These are phyloP conservation scores for Fusarium humuli DNA, from an alignment of 2,329 filamentous ascomycete species.

Conservation along the genomic window DNA sequence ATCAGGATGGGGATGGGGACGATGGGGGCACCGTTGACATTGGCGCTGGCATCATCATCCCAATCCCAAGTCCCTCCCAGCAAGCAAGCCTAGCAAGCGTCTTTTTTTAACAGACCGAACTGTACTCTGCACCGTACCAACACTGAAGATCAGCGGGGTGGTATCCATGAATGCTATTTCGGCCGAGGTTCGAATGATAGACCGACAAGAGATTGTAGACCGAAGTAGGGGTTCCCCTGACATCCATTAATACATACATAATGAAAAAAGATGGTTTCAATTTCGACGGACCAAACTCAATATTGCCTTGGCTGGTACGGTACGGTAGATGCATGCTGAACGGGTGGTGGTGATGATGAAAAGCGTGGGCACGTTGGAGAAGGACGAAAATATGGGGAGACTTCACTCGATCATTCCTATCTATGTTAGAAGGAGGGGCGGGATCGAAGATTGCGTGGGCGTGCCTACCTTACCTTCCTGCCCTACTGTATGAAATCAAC, in stretches of 20 bases:
- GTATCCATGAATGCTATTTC: conserved; percentile 33
- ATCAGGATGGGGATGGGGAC: conserved; percentile 21
- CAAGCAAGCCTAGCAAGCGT: conserved; percentile 28
- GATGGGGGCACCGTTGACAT: conserved; percentile 40
- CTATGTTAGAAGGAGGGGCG: conserved; percentile 38
- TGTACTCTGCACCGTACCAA: conserved; percentile 20
- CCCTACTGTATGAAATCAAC: conserved; percentile 21
- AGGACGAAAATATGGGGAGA: conserved; percentile 41
- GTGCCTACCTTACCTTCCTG: conserved; percentile 1
- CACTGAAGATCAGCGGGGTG: conserved; percentile 45
- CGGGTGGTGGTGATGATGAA: conserved; percentile 12
- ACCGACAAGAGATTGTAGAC: conserved; percentile 3
- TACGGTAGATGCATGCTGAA: background rate
- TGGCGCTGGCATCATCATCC: conserved; percentile 40
- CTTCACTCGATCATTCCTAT: conserved; percentile 6
- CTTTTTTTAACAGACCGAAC: conserved; percentile 8
- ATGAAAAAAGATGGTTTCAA: conserved; percentile 4
- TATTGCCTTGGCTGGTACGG: conserved; percentile 1
- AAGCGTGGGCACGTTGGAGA: conserved; percentile 39
- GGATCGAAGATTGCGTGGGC: conserved; percentile 39
- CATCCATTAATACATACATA: conserved; percentile 1
- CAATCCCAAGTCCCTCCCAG: conserved; percentile 12
- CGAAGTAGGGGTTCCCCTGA: conserved; percentile 30
- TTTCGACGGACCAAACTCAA: conserved; percentile 1
- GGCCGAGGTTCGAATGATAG: conserved; percentile 39